These are phyloP conservation scores for Emmonsiellopsis sp. DNA, from an alignment of 2,329 filamentous ascomycete species.

Conservation along the genomic window DNA sequence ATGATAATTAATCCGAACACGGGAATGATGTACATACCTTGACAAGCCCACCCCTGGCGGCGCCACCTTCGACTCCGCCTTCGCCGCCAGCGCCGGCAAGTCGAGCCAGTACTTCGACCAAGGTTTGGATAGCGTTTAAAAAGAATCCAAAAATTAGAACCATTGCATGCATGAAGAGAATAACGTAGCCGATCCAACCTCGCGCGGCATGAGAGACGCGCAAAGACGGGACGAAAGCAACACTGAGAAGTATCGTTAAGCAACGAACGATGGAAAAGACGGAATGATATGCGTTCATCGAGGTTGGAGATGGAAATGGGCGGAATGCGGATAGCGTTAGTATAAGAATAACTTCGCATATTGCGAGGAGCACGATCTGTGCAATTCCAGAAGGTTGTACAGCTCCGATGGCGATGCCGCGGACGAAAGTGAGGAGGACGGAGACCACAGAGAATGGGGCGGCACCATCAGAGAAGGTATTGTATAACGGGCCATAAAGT, in stretches of 20 bases:
- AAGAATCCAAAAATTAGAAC: conserved; percentile 89
- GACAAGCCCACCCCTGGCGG: conserved; percentile 69
- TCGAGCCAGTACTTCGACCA: conserved; percentile 79
- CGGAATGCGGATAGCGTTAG: conserved; percentile 81
- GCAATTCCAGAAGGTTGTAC: conserved; percentile 89
- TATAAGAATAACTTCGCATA: conserved; percentile 86
- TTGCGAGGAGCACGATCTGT: conserved; percentile 82
- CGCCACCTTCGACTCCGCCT: conserved; percentile 46
- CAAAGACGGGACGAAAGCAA: conserved; percentile 76
- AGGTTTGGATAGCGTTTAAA: conserved; percentile 79
- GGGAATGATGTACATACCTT: conserved; percentile 45
- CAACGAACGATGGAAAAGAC: conserved; percentile 73
- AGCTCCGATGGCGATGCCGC: conserved; percentile 83
- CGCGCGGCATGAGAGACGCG: conserved; percentile 69
- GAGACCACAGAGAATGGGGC: conserved; percentile 85
- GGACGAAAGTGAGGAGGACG: conserved; percentile 71
- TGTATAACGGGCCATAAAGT: conserved; percentile 87
- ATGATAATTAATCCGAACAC: not conserved
- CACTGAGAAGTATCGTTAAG: conserved; percentile 63
- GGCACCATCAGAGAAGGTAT: conserved; percentile 91
- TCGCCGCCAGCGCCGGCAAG: conserved; percentile 75
- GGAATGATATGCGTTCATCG: conserved; percentile 94
- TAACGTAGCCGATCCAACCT: conserved; percentile 92
- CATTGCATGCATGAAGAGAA: conserved; percentile 73
- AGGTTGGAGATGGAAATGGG: conserved; percentile 82